Conservation (phyloP, 176 grass and related monocot genomes). For the Tillandsia leiboldiana region DNA sequence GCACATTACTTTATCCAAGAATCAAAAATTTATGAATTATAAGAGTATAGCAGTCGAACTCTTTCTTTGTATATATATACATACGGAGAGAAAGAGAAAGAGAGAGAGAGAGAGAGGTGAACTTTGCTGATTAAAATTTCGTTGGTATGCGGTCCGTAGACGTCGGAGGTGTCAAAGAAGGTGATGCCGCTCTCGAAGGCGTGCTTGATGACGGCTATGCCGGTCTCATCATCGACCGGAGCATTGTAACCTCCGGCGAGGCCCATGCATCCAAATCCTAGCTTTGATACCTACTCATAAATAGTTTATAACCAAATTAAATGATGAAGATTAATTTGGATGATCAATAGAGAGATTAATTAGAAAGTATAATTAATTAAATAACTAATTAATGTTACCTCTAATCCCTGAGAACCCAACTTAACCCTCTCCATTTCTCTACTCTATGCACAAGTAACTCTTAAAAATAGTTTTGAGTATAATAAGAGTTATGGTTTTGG, state of each 20-base stretch:
- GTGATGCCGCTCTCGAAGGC: constrained; percentile 66
- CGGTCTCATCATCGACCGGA: constrained; percentile 39
- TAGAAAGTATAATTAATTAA: neutral
- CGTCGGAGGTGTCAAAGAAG: constrained; percentile 77
- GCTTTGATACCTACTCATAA: constrained; percentile 52
- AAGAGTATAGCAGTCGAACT: too few species aligned
- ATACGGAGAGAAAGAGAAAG: neutral
- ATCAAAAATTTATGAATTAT: too few species aligned
- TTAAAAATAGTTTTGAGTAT: too few species aligned
- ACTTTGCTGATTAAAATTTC: constrained; percentile 78
- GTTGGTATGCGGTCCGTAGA: constrained; percentile 56
- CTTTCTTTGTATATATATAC: neutral
- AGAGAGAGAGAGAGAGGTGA: neutral
- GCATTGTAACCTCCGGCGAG: constrained; percentile 43
- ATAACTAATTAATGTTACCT: constrained; percentile 23
- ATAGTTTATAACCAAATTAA: neutral
- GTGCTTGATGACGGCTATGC: constrained; percentile 45
- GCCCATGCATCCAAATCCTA: constrained; percentile 75
- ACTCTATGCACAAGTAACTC: too few species aligned
- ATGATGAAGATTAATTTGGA: neutral
- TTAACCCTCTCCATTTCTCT: constrained; percentile 32
- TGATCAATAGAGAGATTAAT: neutral
- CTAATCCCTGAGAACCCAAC: constrained; percentile 48
- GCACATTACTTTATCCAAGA: too few species aligned
- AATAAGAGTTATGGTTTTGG: too few species aligned